Base-by-base conservation (phyloP, 2,329 filamentous ascomycete species). In the Diaporthe helianthi region DNA sequence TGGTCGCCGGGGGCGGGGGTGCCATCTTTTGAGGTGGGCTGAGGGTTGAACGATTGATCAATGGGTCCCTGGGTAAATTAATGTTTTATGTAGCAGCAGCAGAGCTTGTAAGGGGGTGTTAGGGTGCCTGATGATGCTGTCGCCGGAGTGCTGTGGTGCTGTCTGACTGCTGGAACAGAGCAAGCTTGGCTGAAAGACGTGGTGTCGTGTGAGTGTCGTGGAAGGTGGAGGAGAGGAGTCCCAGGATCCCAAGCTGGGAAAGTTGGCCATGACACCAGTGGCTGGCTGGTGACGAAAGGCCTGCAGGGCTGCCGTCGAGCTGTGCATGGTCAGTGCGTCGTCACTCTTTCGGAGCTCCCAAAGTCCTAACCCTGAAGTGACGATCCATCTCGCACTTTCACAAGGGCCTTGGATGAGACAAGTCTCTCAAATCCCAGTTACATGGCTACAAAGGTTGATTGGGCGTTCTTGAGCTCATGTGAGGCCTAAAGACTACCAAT, bases 1-100 rank as follows among this genome's bases (percentile, higher is more conserved):
- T 81, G 75, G 83, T 86, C 69, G 91, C 83, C 70, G 90, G 83
- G 73, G 92, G 91, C 80, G 92, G 91, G 83, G 92, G 91, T 82
- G 92, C 89, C 90, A 93, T 93, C 69, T 75, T 75, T 38, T 76
- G 70, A 67, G 52, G 46, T 33, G 19, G 44, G 36, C 55, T 78
- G 78, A 46, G 33, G 41, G 10, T 47, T 24, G 13, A 41, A 13
- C 31, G 19, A 46, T 26, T n/a, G 17, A 41, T 31, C 31, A 65
- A 53, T 29, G 33, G 22, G 15, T 36, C 58, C 26, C 54, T 46
- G 17, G 17, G 44, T 33, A 15, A 36, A 29, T 41, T 10, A 22
- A n/a, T 41, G n/a, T 36, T 46, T 1, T 49, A 51, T 69, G 17
- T 44, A 26, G 41, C 55, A 61, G 55, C 41, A 33, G 51, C n/a